Evolutionary conservation across 176 grass and related monocot genomes (phyloP).

Genomic region (Phragmites australis): DNA sequence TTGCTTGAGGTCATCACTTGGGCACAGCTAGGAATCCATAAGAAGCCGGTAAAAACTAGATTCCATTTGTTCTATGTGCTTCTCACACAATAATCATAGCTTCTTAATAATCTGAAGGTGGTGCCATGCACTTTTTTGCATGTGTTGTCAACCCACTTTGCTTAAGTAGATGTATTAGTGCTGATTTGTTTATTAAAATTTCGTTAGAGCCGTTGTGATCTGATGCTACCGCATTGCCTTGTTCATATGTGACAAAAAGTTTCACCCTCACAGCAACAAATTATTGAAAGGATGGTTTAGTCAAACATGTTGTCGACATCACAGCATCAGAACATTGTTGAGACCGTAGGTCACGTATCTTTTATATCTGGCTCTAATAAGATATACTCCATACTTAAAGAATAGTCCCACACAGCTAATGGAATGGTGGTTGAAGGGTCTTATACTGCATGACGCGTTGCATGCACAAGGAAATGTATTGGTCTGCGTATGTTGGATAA

Average conservation of each 20-base stretch:
- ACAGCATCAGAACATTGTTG: slow-evolving; percentile 30
- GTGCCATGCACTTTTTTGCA: not conserved
- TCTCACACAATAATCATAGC: not conserved
- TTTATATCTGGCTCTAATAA: slow-evolving; percentile 42
- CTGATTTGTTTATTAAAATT: slow-evolving; percentile 36
- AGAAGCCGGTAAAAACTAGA: slow-evolving; percentile 69
- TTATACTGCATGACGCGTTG: slow-evolving; percentile 24
- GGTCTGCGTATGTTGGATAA: slow-evolving; percentile 14
- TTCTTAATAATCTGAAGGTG: not conserved
- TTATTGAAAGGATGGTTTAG: slow-evolving; percentile 10
- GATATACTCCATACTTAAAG: slow-evolving; percentile 42
- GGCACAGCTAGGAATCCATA: slow-evolving; percentile 95
- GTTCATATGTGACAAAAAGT: slow-evolving; percentile 30
- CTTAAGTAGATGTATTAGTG: not conserved
- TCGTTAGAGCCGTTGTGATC: slow-evolving; percentile 48
- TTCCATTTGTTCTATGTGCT: not conserved
- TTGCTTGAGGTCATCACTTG: slow-evolving; percentile 89
- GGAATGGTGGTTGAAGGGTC: slow-evolving; percentile 40
- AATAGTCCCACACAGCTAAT: slow-evolving; percentile 45
- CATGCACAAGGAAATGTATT: not conserved
- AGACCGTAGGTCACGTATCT: slow-evolving; percentile 31
- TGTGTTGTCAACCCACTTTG: slow-evolving; percentile 34
- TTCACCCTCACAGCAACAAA: slow-evolving; percentile 18
- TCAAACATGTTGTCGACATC: slow-evolving; percentile 23
- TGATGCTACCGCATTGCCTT: slow-evolving; percentile 20